Conservation (phyloP, 768 basidiomycete species). For the Mycena sanguinolenta region DNA sequence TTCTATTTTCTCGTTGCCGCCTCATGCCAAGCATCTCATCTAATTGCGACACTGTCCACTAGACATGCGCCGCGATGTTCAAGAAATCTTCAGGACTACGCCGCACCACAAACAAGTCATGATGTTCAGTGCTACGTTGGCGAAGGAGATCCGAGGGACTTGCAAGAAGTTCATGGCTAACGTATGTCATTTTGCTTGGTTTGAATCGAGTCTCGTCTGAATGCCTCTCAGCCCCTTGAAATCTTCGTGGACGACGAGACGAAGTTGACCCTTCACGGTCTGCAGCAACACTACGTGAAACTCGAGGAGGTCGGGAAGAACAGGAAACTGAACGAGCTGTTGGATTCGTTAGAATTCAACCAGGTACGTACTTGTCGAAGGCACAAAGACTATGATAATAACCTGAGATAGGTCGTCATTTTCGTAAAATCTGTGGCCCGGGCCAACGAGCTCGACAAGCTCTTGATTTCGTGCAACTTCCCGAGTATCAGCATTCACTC, state of each 20-base stretch:
- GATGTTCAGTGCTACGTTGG: conserved; percentile 99
- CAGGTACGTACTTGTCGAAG: conserved; percentile 67
- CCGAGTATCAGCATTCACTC: conserved; percentile 98
- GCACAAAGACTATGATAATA: neutral
- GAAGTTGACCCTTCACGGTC: conserved; percentile 95
- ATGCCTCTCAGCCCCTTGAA: conserved; percentile 84
- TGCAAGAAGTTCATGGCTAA: conserved; percentile 99
- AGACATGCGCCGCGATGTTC: conserved; percentile 99
- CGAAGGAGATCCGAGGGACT: conserved; percentile 96
- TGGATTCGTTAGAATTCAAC: conserved; percentile 98
- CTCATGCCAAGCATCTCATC: conserved; percentile 66
- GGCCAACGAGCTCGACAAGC: conserved; percentile 95
- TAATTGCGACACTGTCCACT: conserved; percentile 79
- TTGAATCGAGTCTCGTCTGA: conserved; percentile 11
- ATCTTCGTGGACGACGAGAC: conserved; percentile 99
- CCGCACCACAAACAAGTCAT: conserved; percentile 99
- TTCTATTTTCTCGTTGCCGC: conserved; percentile 67
- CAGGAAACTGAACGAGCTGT: conserved; percentile 94
- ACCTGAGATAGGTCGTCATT: conserved; percentile 89
- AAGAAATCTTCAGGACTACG: conserved; percentile 99
- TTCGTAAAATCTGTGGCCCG: conserved; percentile 99
- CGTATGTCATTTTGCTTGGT: conserved; percentile 63
- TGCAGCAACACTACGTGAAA: conserved; percentile 99
- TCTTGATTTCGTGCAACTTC: conserved; percentile 97
- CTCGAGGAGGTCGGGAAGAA: conserved; percentile 96